phyloP scores from a whole-genome alignment of 139 green algal genomes.

The Micractinium sp. region DNA sequence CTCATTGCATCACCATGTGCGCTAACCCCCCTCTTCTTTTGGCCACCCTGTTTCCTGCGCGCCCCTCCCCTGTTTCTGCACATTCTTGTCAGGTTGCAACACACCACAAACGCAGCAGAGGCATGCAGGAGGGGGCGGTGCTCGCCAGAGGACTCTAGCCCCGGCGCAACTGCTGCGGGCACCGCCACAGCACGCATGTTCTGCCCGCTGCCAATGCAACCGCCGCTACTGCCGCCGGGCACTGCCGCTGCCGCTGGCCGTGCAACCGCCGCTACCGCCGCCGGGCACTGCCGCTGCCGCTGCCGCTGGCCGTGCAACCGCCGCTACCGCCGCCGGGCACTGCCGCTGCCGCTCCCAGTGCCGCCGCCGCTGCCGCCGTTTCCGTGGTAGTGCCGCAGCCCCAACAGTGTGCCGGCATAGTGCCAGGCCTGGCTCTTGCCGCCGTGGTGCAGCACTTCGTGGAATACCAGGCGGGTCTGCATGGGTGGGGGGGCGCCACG shows the following conservation, averaged over 20 bases:
- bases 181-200: no score
- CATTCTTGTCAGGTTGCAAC: no score
- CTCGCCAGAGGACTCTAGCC: no score
- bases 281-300: background rate
- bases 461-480: conserved; percentile 59
- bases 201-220: background rate
- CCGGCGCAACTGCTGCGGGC: no score
- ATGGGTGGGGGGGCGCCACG: background rate
- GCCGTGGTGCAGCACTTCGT: conserved; percentile 53
- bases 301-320: background rate
- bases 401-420: conserved; percentile 60
- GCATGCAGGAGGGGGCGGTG: no score
- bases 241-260: background rate
- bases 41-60: background rate
- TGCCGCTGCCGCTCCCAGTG: background rate
- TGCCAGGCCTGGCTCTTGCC: conserved; percentile 51
- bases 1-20: no score
- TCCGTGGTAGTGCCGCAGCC: conserved; percentile 50
- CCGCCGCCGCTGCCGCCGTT: conserved; percentile 1
- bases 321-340: background rate
- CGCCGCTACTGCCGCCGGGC: background rate
- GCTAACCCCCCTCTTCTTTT: background rate
- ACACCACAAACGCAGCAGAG: no score
- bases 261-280: background rate
- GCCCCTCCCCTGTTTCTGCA: background rate